These are phyloP conservation scores for Wickerhamomyces sydowiorum DNA, from an alignment of 805 yeast genomes.

Conservation along the genomic window DNA sequence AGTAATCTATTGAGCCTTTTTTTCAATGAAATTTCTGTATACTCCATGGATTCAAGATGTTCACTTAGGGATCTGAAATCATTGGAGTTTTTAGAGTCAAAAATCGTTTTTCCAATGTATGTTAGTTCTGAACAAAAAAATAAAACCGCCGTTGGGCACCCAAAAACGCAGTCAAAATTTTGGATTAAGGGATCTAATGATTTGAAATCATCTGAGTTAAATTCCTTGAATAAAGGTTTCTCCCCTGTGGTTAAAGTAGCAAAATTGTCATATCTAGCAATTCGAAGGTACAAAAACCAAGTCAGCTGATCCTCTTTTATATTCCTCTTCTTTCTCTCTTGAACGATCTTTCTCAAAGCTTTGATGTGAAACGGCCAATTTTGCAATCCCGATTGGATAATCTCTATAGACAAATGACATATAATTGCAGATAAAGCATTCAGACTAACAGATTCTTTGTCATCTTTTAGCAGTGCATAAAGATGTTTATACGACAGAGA, in stretches of 20 bases:
- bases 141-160: constrained; percentile 8
- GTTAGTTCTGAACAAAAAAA: constrained; percentile 8
- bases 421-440: constrained; percentile 9
- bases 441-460: constrained; percentile 2
- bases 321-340: constrained; percentile 1
- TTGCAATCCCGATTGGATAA: constrained; percentile 7
- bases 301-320: constrained; percentile 5
- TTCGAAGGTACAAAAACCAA: constrained; percentile 9
- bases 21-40: not conserved
- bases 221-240: constrained; percentile 6
- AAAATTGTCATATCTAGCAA: constrained; percentile 12
- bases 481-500: constrained; percentile 9
- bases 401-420: constrained; percentile 9
- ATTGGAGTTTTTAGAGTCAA: not conserved
- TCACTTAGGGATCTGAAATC: not conserved
- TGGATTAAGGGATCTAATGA: constrained; percentile 7
- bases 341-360: constrained; percentile 7
- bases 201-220: constrained; percentile 1
- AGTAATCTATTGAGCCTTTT: not conserved
- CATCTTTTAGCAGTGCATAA: constrained; percentile 2
- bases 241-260: constrained; percentile 10
- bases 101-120: not conserved
- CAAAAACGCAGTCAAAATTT: constrained; percentile 9
- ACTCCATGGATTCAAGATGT: not conserved
- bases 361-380: constrained; percentile 10